Percentiles rank a stretch among this genome's conserved stretches.
Evolutionary conservation across 108 stramenopile genomes (phyloP).

Genomic region (Hondaea fermentalgiana): DNA sequence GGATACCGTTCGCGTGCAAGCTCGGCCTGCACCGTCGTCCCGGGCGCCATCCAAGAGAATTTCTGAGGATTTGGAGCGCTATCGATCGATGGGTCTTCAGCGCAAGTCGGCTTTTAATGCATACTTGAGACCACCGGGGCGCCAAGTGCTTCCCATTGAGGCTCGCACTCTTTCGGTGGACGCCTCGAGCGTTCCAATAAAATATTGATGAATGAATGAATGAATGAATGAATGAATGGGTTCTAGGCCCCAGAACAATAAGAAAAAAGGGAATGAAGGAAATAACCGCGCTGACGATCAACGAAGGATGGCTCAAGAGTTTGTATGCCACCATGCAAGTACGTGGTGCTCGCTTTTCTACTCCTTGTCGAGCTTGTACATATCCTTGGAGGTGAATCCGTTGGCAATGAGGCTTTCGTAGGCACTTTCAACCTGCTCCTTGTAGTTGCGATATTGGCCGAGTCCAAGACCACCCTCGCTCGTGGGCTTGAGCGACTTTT

Average conservation of each 20-base stretch:
- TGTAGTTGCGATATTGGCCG: neutral
- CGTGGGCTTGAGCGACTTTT: neutral
- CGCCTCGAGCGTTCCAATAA: neutral
- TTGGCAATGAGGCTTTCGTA: neutral
- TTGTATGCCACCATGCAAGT: neutral
- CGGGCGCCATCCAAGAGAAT: neutral
- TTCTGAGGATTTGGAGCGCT: neutral
- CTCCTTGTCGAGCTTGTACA: constrained; percentile 1
- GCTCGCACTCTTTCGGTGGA: neutral
- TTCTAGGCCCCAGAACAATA: neutral
- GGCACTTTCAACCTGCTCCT: neutral
- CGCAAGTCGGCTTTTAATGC: neutral
- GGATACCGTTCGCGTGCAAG: too few relatives aligned
- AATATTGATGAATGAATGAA: neutral
- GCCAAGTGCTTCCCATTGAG: neutral
- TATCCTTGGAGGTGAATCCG: neutral
- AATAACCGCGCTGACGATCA: too few relatives aligned
- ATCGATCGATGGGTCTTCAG: neutral
- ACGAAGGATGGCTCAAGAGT: too few relatives aligned
- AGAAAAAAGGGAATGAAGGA: neutral
- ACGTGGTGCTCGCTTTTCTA: neutral
- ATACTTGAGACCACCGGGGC: neutral
- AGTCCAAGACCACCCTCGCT: neutral
- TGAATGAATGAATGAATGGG: neutral
- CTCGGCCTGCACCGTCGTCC: too few relatives aligned